A percentile compares a stretch with the other conserved stretches of the same genome.
phyloP scores from a whole-genome alignment of 2,329 filamentous ascomycete species.

The Aspergillus tanneri region DNA sequence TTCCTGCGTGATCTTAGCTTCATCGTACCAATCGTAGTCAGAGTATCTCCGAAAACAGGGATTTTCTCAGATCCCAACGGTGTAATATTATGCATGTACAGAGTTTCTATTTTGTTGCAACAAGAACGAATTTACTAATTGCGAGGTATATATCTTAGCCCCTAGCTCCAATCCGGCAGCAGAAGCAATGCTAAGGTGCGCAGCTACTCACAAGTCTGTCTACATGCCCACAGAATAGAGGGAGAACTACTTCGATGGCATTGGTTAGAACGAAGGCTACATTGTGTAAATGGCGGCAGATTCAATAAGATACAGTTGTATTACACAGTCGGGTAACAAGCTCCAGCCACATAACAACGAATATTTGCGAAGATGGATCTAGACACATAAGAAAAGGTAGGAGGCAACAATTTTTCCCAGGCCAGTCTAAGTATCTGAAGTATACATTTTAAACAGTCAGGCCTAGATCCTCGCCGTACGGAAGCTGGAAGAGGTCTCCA shows the following conservation, averaged over 20 bases:
- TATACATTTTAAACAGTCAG: constrained; percentile 75
- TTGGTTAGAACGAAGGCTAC: constrained; percentile 2
- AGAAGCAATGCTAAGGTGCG: no score
- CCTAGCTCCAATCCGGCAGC: no score
- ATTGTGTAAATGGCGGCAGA: constrained; percentile 5
- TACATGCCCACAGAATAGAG: not conserved
- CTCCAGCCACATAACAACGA: constrained; percentile 38
- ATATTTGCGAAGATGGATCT: constrained; percentile 39
- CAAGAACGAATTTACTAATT: no score
- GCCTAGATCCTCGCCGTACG: constrained; percentile 90
- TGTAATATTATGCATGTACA: no score
- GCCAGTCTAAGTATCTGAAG: constrained; percentile 37
- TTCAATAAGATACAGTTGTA: constrained; percentile 41
- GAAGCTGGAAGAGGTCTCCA: constrained; percentile 86
- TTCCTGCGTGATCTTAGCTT: no score
- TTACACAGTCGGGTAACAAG: constrained; percentile 37
- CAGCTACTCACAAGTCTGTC: no score
- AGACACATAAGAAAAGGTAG: constrained; percentile 33
- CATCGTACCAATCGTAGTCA: no score
- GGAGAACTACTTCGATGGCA: not conserved
- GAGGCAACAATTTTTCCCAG: constrained; percentile 30
- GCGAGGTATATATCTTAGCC: no score
- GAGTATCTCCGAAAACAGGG: no score
- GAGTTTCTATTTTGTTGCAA: no score
- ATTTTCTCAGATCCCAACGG: no score